phyloP scores from a whole-genome alignment of 2,329 filamentous ascomycete genomes.

The Chaetomiaceae sp. region DNA sequence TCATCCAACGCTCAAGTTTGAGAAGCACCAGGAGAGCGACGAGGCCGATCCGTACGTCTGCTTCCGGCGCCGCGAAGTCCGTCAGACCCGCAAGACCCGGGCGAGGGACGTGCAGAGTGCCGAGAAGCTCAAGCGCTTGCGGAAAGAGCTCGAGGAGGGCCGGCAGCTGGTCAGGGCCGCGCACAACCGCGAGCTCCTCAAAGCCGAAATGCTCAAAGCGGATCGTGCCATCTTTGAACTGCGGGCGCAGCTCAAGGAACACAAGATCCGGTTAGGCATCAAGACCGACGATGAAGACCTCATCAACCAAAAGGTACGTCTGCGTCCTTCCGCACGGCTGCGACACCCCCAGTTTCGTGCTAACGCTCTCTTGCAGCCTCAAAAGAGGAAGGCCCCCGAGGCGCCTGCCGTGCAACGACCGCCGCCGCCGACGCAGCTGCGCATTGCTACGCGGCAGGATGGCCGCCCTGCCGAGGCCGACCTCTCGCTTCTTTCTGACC shows the following conservation, averaged over 20 bases:
- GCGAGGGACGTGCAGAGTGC: conserved; percentile 89
- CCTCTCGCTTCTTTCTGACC: conserved; percentile 68
- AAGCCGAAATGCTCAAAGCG: conserved; percentile 67
- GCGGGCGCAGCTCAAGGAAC: conserved; percentile 73
- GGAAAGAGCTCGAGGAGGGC: conserved; percentile 84
- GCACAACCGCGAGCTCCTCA: conserved; percentile 70
- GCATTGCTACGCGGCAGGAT: conserved; percentile 63
- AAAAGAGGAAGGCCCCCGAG: conserved; percentile 64
- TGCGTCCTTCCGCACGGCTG: background rate
- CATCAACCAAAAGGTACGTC: conserved; percentile 81
- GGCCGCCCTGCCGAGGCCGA: conserved; percentile 71
- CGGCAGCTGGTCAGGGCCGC: conserved; percentile 73
- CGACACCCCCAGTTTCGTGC: conserved; percentile 17
- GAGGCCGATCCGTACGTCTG: conserved; percentile 97
- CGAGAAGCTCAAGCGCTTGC: conserved; percentile 87
- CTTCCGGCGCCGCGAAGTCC: conserved; percentile 89
- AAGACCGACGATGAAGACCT: conserved; percentile 91
- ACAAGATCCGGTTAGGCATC: conserved; percentile 82
- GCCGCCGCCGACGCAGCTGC: conserved; percentile 57
- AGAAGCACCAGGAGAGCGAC: conserved; percentile 89
- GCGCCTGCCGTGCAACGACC: conserved; percentile 53
- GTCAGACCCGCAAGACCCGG: conserved; percentile 90
- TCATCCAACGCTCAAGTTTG: conserved; percentile 80
- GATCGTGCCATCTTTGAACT: conserved; percentile 80
- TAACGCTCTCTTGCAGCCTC: conserved; percentile 51